These are phyloP conservation scores for Rhodamnia rubescens DNA, from an alignment of 345 rosid genomes.

Conservation along the genomic window DNA sequence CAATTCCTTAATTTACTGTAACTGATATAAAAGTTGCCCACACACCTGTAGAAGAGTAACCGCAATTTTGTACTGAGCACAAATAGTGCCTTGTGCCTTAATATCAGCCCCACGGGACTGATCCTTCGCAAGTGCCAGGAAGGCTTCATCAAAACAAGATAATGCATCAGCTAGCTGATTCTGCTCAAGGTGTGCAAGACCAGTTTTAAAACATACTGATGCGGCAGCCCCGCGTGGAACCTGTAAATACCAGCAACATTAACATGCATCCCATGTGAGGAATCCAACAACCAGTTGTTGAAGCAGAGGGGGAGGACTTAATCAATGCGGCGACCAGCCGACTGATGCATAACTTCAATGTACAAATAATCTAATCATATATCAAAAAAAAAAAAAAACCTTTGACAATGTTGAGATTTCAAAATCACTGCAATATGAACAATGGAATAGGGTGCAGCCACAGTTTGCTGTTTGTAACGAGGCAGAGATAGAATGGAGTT, in stretches of 20 bases:
- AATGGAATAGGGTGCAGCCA: neutral
- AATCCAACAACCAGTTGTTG: neutral
- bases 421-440: neutral
- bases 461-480: neutral
- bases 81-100: constrained; percentile 94
- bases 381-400: neutral
- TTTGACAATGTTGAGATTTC: neutral
- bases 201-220: constrained; percentile 81
- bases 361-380: neutral
- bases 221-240: constrained; percentile 96
- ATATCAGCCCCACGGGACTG: constrained; percentile 92
- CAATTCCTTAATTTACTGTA: neutral
- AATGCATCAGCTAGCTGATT: constrained; percentile 96
- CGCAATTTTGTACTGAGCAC: constrained; percentile 96
- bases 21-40: neutral
- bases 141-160: constrained; percentile 94
- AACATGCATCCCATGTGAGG: neutral
- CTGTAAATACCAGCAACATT: constrained; percentile 17
- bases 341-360: neutral
- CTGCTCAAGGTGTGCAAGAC: constrained; percentile 95
- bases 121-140: constrained; percentile 95
- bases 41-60: constrained; percentile 82
- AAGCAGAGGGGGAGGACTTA: neutral
- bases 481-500: neutral
- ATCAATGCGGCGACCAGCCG: neutral